Evolutionary conservation across 768 basidiomycete species (phyloP).

Genomic region (Tricholoma sp.): DNA sequence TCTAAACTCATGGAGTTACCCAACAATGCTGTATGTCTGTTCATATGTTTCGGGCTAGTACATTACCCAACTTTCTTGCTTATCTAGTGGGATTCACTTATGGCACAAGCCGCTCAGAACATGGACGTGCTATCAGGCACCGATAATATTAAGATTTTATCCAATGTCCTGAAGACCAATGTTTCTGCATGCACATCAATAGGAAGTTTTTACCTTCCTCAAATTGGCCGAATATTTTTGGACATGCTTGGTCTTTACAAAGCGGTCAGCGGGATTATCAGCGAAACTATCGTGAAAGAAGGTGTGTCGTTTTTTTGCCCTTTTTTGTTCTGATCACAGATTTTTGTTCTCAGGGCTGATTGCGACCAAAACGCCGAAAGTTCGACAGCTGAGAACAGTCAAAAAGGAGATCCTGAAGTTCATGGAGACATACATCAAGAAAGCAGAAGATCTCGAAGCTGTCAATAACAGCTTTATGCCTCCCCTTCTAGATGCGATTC

Average conservation of each 20-base stretch:
- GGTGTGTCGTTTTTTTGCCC: conserved; percentile 37
- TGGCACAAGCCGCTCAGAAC: conserved; percentile 90
- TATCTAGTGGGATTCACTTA: conserved; percentile 89
- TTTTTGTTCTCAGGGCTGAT: conserved; percentile 55
- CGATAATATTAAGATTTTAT: conserved; percentile 95
- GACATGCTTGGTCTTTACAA: conserved; percentile 99
- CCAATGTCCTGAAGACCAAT: conserved; percentile 97
- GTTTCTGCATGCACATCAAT: conserved; percentile 97
- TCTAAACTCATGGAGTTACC: conserved; percentile 95
- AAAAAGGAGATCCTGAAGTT: conserved; percentile 98
- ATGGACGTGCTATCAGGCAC: conserved; percentile 87
- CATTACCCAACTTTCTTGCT: conserved; percentile 2
- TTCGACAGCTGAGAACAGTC: conserved; percentile 89
- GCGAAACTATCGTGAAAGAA: conserved; percentile 83
- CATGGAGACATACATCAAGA: conserved; percentile 97
- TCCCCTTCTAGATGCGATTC: conserved; percentile 89
- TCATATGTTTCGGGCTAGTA: not conserved
- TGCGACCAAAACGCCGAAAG: conserved; percentile 95
- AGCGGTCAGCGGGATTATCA: conserved; percentile 95
- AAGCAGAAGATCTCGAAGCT: conserved; percentile 93
- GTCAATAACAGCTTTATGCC: conserved; percentile 93
- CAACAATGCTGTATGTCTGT: conserved; percentile 78
- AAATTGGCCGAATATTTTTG: conserved; percentile 91
- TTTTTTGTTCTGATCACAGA: not conserved
- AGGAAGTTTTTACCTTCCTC: conserved; percentile 96